A percentile compares a stretch with the other conserved stretches of the same genome.
Evolutionary conservation across 169 alveolate species (phyloP).

Genomic region (Toxoplasma gondii): DNA sequence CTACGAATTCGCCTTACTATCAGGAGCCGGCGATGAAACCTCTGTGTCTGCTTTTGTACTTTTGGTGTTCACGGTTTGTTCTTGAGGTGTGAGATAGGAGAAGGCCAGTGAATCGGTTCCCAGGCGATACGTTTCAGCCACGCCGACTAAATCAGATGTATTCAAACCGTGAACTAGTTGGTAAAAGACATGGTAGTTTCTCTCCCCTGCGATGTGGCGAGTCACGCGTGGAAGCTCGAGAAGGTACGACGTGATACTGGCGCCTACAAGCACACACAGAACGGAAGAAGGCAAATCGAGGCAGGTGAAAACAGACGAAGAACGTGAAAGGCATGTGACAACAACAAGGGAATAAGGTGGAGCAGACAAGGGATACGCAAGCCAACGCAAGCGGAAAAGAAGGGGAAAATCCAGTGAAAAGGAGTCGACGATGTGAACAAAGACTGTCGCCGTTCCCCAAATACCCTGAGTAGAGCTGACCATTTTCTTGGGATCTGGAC

Average conservation of each 20-base stretch:
- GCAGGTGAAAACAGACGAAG: neutral
- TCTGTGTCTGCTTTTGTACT: neutral
- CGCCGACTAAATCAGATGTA: slow-evolving; percentile 16
- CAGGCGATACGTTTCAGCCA: slow-evolving; percentile 8
- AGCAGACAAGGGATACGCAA: neutral
- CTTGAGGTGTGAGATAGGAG: slow-evolving; percentile 29
- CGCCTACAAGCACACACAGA: slow-evolving; percentile 20
- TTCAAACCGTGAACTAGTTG: slow-evolving; percentile 91
- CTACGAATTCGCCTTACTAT: neutral
- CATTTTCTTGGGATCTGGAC: no score
- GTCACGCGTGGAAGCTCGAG: slow-evolving; percentile 79
- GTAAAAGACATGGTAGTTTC: slow-evolving; percentile 96
- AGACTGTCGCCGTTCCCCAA: no score
- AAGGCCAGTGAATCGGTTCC: slow-evolving; percentile 51
- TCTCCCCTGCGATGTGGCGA: slow-evolving; percentile 88
- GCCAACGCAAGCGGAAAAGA: no score
- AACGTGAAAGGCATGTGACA: neutral
- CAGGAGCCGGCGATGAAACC: neutral
- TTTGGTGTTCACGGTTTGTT: neutral
- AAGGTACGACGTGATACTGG: slow-evolving; percentile 56
- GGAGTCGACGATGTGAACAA: no score
- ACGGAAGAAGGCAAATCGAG: neutral
- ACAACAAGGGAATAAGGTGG: neutral
- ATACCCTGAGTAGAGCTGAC: no score
- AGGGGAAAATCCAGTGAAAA: no score